Conservation (phyloP, 805 yeast species). For the Limtongia smithiae region DNA sequence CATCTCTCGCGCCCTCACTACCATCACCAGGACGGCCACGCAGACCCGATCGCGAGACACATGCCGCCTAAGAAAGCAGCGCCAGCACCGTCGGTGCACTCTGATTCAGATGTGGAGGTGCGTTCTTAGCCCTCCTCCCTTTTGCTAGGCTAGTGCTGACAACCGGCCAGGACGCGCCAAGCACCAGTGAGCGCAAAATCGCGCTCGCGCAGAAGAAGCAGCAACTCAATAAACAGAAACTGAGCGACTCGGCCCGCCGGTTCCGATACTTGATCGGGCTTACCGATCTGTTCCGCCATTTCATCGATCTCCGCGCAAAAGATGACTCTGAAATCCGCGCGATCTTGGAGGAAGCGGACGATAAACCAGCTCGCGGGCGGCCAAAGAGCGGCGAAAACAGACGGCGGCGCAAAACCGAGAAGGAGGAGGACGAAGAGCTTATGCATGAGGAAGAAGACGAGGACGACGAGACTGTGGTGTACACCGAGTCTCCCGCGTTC, state of each 20-base stretch:
- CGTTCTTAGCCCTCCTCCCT: no score
- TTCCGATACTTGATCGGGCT: slow-evolving; percentile 76
- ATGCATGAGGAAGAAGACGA: slow-evolving; percentile 73
- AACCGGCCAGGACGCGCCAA: no score
- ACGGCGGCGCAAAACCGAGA: slow-evolving; percentile 83
- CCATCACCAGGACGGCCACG: no score
- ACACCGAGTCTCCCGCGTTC: slow-evolving; percentile 81
- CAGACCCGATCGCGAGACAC: no score
- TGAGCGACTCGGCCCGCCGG: slow-evolving; percentile 67
- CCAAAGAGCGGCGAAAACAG: slow-evolving; percentile 28
- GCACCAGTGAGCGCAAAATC: slow-evolving; percentile 34
- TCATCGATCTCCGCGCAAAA: slow-evolving; percentile 75
- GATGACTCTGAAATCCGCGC: slow-evolving; percentile 62
- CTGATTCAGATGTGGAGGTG: no score
- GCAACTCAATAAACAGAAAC: slow-evolving; percentile 32
- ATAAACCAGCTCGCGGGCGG: slow-evolving; percentile 30
- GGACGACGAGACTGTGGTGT: slow-evolving; percentile 52
- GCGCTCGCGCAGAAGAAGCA: slow-evolving; percentile 21
- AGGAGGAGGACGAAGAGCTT: slow-evolving; percentile 92
- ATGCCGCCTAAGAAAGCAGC: no score
- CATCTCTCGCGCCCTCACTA: no score
- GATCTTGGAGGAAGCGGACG: slow-evolving; percentile 37
- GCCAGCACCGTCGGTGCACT: no score
- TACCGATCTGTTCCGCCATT: slow-evolving; percentile 83
- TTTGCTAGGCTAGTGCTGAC: no score